Conservation (phyloP, 2,329 filamentous ascomycete genomes). For the Phyllosticta capitalensis region DNA sequence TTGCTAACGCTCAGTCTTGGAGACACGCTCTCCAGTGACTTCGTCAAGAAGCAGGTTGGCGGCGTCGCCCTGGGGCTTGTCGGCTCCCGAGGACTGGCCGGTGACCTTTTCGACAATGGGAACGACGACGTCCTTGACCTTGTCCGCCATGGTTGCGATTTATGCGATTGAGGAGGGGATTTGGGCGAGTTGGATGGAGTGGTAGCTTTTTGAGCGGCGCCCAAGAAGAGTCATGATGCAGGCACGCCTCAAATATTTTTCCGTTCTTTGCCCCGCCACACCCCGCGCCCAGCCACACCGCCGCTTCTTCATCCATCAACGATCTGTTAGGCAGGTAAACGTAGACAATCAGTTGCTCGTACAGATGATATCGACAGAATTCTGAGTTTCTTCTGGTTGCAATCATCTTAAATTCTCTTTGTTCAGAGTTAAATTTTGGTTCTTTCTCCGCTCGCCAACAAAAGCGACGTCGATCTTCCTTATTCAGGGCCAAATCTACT, state of each 20-base stretch:
- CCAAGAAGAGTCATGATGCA: constrained; percentile 8
- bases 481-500: constrained; percentile 8
- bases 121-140: constrained; percentile 55
- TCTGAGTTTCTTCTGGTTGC: not conserved
- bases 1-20: constrained; percentile 36
- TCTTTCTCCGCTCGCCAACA: not conserved
- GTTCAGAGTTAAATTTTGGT: not conserved
- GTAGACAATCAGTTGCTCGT: not conserved
- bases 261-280: constrained; percentile 9
- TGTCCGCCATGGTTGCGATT: constrained; percentile 19
- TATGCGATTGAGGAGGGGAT: not conserved
- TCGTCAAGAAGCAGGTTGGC: constrained; percentile 76
- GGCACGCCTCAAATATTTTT: constrained; percentile 8
- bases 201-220: constrained; percentile 6
- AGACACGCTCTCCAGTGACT: constrained; percentile 75
- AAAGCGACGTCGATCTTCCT: not conserved
- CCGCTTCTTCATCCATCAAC: not conserved
- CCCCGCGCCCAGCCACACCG: not conserved
- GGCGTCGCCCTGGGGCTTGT: constrained; percentile 19
- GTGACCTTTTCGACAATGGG: constrained; percentile 52
- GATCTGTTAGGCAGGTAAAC: too few relatives aligned
- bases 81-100: constrained; percentile 25
- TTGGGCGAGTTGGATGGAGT: not conserved
- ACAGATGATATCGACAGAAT: not conserved
- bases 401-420: not conserved